Base-by-base conservation (phyloP, 2,329 filamentous ascomycete genomes). In the Pyrenochaeta sp. region DNA sequence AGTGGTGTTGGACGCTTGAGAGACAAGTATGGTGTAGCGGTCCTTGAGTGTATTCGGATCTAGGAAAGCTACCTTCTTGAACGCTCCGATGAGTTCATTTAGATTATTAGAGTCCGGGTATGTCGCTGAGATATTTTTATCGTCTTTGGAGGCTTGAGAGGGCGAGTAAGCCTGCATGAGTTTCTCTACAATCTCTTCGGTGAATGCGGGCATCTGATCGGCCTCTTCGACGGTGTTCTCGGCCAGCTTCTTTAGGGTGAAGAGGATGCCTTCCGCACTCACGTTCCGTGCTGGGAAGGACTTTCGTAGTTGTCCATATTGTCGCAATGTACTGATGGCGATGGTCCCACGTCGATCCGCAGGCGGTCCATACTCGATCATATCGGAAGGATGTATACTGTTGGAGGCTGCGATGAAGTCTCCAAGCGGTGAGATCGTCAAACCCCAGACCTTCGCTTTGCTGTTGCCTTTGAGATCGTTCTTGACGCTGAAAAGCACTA, bases 301-400 rank as follows among this genome's bases (percentile, higher is more conserved):
- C 4, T 68, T 51, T 8, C 62, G 59, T 10, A 58, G 51, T 47
- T 62, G 45, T 36, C 5, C 71, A 48, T 67, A 65, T n/a, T 58
- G 58, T 22, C 50, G 56, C 15, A 74, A 30, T 2, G 62, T 65
- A 50, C 62, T 74, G 10, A 77, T 63, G n/a, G 54, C 64, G 30
- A 85, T 62, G 0, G 69, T 77, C 0, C 76, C 71, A n/a, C 73
- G 72, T 52, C 85, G 80, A 27, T 82, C 79, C 3, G 80, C 78
- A 7, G 78, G 71, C 6, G 83, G 83, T 0, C 80, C 79, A 66
- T 88, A 88, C 58, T 88, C 84, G 13, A 87, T 75, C 75, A 84
- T 83, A 66, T 87, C 82, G 3, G 80, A 83, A 0, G 86, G 85
- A 67, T 88, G 84, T 28, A 85, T 65, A 2, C 82, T 84, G 46